These are phyloP conservation scores for Beauveria sp. DNA, from an alignment of 2,329 filamentous ascomycete genomes.

Conservation along the genomic window DNA sequence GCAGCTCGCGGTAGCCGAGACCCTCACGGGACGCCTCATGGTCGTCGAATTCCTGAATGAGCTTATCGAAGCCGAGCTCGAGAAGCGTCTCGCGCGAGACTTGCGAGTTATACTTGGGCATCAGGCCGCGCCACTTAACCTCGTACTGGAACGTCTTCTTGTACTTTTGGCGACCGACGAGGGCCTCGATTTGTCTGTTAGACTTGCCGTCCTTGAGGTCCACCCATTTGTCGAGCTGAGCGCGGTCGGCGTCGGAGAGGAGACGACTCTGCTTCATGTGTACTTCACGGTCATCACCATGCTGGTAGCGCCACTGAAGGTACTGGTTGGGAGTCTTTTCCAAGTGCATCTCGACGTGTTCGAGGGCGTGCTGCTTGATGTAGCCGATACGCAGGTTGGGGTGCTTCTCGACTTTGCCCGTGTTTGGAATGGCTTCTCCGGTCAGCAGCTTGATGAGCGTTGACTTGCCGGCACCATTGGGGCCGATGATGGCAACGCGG, in stretches of 20 bases:
- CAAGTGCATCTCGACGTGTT: conserved; percentile 99
- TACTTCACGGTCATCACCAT: conserved; percentile 94
- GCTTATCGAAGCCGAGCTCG: conserved; percentile 81
- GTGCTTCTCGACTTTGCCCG: conserved; percentile 91
- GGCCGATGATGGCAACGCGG: conserved; percentile 90
- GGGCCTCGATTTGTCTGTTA: conserved; percentile 67
- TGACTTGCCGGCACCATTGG: conserved; percentile 96
- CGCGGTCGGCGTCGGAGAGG: conserved; percentile 74
- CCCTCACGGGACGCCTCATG: conserved; percentile 98
- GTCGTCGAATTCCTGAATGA: conserved; percentile 97
- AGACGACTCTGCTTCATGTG: conserved; percentile 95
- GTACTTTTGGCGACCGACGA: conserved; percentile 95
- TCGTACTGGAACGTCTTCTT: conserved; percentile 99
- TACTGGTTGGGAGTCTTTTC: conserved; percentile 99
- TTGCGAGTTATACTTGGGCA: conserved; percentile 90
- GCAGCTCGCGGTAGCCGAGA: conserved; percentile 88
- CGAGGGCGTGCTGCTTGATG: conserved; percentile 97
- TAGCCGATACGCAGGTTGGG: conserved; percentile 98
- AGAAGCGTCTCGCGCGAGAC: conserved; percentile 87
- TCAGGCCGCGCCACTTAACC: conserved; percentile 82
- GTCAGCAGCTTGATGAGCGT: conserved; percentile 97
- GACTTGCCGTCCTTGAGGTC: conserved; percentile 80
- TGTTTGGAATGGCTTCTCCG: conserved; percentile 77
- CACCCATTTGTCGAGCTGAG: conserved; percentile 85
- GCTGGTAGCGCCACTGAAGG: conserved; percentile 94